Evolutionary conservation across 805 yeast genomes (phyloP).

Genomic region (Schizosaccharomyces octosporus): DNA sequence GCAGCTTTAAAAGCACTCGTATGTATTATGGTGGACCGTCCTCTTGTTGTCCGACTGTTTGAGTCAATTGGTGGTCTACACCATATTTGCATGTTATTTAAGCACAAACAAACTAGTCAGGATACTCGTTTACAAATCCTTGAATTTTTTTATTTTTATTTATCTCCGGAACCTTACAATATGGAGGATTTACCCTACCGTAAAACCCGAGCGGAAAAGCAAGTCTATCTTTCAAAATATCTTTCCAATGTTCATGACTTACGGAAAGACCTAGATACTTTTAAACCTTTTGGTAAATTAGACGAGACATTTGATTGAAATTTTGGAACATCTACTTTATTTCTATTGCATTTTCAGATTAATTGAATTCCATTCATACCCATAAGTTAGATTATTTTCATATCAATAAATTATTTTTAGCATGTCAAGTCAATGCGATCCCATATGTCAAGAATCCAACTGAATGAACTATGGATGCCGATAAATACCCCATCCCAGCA

Average conservation of each 20-base stretch:
- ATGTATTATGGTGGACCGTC: conserved; percentile 23
- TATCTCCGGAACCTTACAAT: conserved; percentile 22
- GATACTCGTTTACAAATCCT: conserved; percentile 27
- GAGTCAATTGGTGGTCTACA: conserved; percentile 25
- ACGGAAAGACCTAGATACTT: conserved; percentile 15
- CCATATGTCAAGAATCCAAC: not conserved
- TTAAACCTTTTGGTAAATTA: conserved; percentile 18
- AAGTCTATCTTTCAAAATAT: conserved; percentile 11
- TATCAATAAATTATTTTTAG: not conserved
- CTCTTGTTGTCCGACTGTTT: conserved; percentile 23
- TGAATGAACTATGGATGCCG: not conserved
- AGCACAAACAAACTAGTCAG: conserved; percentile 13
- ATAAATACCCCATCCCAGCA: conserved; percentile 1
- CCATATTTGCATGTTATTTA: conserved; percentile 17
- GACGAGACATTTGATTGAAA: not conserved
- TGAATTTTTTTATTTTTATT: conserved; percentile 30
- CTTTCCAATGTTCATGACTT: conserved; percentile 14
- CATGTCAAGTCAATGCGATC: not conserved
- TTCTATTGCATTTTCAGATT: too few species aligned
- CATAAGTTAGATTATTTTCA: too few species aligned
- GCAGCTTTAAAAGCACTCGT: conserved; percentile 23
- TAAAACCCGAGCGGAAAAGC: conserved; percentile 15
- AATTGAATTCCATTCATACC: too few species aligned
- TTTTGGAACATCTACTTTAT: too few species aligned
- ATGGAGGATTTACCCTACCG: conserved; percentile 10